These are phyloP conservation scores for Curvularia verruculosa DNA, from an alignment of 2,329 filamentous ascomycete species.

Conservation along the genomic window DNA sequence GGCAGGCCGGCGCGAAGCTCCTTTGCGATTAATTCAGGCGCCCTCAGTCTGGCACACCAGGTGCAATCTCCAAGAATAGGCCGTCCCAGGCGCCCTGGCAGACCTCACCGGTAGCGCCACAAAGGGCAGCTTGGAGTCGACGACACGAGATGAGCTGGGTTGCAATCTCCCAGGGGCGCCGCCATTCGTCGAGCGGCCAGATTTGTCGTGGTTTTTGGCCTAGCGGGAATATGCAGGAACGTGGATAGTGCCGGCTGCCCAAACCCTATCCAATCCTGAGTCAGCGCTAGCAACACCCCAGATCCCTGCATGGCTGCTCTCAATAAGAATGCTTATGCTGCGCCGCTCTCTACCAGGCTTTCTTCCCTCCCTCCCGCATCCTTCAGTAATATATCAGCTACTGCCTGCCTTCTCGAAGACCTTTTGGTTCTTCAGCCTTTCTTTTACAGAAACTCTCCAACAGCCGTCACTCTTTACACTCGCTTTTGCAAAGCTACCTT, in stretches of 20 bases:
- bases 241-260: slow-evolving; percentile 8
- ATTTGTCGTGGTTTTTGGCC: slow-evolving; percentile 1
- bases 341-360: slow-evolving; percentile 12
- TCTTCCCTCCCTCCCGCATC: slow-evolving; percentile 14
- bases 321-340: slow-evolving; percentile 25
- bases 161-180: slow-evolving; percentile 16
- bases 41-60: slow-evolving; percentile 4
- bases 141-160: slow-evolving; percentile 14
- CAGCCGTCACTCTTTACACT: slow-evolving; percentile 29
- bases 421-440: slow-evolving; percentile 36
- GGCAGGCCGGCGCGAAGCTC: slow-evolving; percentile 6
- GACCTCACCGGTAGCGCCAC: slow-evolving; percentile 16
- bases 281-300: slow-evolving; percentile 14
- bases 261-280: slow-evolving; percentile 10
- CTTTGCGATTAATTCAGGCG: slow-evolving; percentile 12
- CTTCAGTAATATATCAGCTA: slow-evolving; percentile 7
- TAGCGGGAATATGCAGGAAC: slow-evolving; percentile 9
- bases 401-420: slow-evolving; percentile 24
- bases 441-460: slow-evolving; percentile 23
- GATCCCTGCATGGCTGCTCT: slow-evolving; percentile 15
- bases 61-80: slow-evolving; percentile 20
- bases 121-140: slow-evolving; percentile 19
- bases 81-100: slow-evolving; percentile 11
- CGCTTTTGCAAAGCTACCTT: slow-evolving; percentile 22
- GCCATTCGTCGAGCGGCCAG: slow-evolving; percentile 21